These are phyloP conservation scores for Stemphylium beticola DNA, from an alignment of 2,329 filamentous ascomycete species.

Conservation along the genomic window DNA sequence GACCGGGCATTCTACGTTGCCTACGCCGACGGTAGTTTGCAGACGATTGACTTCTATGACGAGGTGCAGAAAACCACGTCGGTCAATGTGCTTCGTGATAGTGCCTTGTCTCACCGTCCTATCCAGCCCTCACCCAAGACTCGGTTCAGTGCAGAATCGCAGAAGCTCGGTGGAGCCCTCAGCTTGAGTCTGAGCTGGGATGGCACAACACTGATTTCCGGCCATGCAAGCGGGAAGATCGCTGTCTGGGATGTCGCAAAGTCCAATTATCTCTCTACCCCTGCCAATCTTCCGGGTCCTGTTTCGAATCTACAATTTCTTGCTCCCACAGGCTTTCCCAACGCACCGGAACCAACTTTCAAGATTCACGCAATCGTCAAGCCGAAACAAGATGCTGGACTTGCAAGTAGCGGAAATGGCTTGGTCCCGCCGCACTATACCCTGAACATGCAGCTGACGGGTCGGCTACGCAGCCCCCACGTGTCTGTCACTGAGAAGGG, in stretches of 20 bases:
- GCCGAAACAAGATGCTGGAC: conserved; percentile 70
- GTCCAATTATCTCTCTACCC: conserved; percentile 68
- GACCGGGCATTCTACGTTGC: conserved; percentile 82
- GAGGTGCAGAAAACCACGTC: conserved; percentile 51
- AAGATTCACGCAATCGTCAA: conserved; percentile 72
- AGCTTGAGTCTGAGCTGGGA: conserved; percentile 81
- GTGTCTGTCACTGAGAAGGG: conserved; percentile 40
- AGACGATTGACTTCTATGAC: conserved; percentile 76
- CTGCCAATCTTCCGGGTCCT: conserved; percentile 77
- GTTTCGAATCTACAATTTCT: conserved; percentile 83
- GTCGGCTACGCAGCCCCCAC: conserved; percentile 30
- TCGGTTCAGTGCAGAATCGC: conserved; percentile 60
- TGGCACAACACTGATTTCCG: conserved; percentile 78
- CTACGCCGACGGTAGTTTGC: conserved; percentile 80
- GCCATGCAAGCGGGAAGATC: conserved; percentile 80
- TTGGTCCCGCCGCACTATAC: conserved; percentile 64
- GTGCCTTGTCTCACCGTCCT: conserved; percentile 63
- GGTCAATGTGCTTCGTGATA: conserved; percentile 53
- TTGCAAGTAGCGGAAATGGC: conserved; percentile 39
- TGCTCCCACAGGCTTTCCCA: conserved; percentile 61
- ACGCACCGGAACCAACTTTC: conserved; percentile 49
- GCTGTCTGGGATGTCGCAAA: conserved; percentile 80
- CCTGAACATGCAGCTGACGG: conserved; percentile 68
- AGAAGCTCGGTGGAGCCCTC: conserved; percentile 69
- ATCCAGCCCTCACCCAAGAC: conserved; percentile 50